Percentiles rank a stretch among this genome's conserved stretches.
These are phyloP conservation scores for Leucocoprinus leucothites DNA, from an alignment of 768 basidiomycete genomes.

Conservation along the genomic window DNA sequence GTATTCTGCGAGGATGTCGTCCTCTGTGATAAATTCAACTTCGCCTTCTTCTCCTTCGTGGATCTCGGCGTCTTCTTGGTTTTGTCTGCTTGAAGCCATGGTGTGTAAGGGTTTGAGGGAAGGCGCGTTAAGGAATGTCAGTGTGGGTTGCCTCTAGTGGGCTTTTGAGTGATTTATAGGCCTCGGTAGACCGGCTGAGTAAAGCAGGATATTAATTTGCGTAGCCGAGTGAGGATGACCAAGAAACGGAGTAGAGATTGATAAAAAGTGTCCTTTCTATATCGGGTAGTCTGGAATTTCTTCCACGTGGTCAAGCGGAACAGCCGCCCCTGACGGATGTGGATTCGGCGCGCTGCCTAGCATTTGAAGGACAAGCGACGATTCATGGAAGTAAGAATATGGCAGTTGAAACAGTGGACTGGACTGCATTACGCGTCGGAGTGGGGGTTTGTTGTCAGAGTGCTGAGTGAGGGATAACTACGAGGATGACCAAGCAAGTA, in stretches of 20 bases:
- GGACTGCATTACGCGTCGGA: too few species aligned
- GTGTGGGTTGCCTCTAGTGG: background rate
- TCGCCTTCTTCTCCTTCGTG: conserved; percentile 21
- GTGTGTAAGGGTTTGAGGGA: conserved; percentile 9
- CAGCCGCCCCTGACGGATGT: background rate
- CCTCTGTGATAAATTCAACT: conserved; percentile 55
- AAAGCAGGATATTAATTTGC: conserved; percentile 1
- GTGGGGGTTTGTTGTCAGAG: too few species aligned
- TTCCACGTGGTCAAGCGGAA: conserved; percentile 10
- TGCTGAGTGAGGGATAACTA: background rate
- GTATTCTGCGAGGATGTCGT: conserved; percentile 65
- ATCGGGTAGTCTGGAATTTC: conserved; percentile 20
- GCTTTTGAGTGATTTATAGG: too few species aligned
- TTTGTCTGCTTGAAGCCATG: conserved; percentile 34
- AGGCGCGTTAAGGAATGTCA: too few species aligned
- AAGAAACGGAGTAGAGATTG: conserved; percentile 6
- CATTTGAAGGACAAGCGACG: too few species aligned
- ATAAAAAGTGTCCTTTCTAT: conserved; percentile 25
- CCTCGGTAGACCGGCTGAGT: conserved; percentile 12
- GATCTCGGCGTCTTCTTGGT: conserved; percentile 34
- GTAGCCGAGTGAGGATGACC: conserved; percentile 2
- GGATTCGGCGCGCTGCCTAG: too few species aligned
- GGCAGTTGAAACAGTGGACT: too few species aligned
- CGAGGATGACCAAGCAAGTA: conserved; percentile 32
- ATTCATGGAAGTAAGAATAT: too few species aligned